Percentiles rank a stretch among this genome's conserved stretches.
Evolutionary conservation across 345 rosid species (phyloP).

Genomic region (Brassica juncea): DNA sequence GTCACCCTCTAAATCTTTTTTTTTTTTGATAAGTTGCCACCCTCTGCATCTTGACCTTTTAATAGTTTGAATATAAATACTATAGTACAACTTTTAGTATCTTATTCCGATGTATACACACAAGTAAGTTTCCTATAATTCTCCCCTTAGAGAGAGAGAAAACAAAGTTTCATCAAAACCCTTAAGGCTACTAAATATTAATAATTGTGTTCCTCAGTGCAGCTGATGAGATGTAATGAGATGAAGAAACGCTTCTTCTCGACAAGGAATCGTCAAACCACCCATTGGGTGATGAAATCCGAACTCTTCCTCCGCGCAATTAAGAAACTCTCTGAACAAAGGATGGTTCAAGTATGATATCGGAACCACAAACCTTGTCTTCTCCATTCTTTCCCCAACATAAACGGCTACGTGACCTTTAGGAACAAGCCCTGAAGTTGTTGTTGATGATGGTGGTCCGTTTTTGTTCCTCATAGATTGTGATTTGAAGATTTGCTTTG

Average conservation of each 20-base stretch:
- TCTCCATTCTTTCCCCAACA: conserved; percentile 43
- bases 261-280: conserved; percentile 79
- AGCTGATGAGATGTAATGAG: conserved; percentile 48
- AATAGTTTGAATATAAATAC: neutral
- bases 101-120: conserved; percentile 21
- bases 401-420: conserved; percentile 45
- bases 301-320: conserved; percentile 71
- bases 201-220: conserved; percentile 36
- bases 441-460: conserved; percentile 21
- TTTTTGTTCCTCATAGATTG: conserved; percentile 38
- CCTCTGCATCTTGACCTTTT: neutral
- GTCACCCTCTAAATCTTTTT: neutral
- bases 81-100: neutral
- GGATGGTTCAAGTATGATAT: conserved; percentile 71
- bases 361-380: conserved; percentile 68
- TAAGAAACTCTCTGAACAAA: conserved; percentile 56
- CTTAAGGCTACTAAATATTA: neutral
- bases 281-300: conserved; percentile 84
- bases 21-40: neutral
- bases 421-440: conserved; percentile 40
- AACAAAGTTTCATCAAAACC: conserved; percentile 10
- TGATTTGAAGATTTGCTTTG: conserved; percentile 42
- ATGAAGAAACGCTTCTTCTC: conserved; percentile 57
- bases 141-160: neutral
- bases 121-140: neutral